Base-by-base conservation (phyloP, 768 basidiomycete species). In the Lactarius hatsudake region DNA sequence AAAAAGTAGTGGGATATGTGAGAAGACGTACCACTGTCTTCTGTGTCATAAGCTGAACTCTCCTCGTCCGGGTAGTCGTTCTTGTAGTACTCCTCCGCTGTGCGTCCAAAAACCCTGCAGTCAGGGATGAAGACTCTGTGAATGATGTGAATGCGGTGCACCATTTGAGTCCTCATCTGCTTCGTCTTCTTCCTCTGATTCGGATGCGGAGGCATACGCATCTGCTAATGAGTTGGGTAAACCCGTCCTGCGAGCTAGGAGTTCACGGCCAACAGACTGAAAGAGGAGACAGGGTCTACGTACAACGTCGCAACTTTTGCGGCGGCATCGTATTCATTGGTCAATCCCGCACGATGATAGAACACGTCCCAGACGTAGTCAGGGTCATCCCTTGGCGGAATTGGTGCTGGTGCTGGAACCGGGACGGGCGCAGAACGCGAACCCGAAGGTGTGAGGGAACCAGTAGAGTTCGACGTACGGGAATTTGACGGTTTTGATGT, bases 291-390 rank as follows among this genome's bases (percentile, higher is more conserved):
- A 18, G 13, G 66, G 56, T n/a, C 54, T 40, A 77, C 84, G 60
- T 75, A 93, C 90, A 90, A 73, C 0, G 85, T 91, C 23, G 82
- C 91, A 63, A 89, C 77, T 56, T 82, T 82, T 8, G 79, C 80
- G 23, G 83, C 80, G 23, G 72, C 71, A 63, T 84, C 84, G 82
- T 87, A 86, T 75, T 89, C 86, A 20, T 80, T 81, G 48, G 85
- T 74, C 13, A 85, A 81, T 23, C 82, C 81, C 0, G 87, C 87
- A 28, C 86, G 81, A 69, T 88, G 89, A 71, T 91, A 92, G 73
- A 92, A 93, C 26, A 93, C 84, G 72, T 93, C 91, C 86, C 88
- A 93, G 28, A 93, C 91, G 70, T 90, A 93, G 71, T 92, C 91
- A 32, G 82, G 82, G 5, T 75, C 74, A n/a, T 64, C 71, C 20